Evolutionary conservation across 139 green algal genomes (phyloP), one percentile per base, ranked within the genome.

Genomic region (Pedinophyceae sp.): DNA sequence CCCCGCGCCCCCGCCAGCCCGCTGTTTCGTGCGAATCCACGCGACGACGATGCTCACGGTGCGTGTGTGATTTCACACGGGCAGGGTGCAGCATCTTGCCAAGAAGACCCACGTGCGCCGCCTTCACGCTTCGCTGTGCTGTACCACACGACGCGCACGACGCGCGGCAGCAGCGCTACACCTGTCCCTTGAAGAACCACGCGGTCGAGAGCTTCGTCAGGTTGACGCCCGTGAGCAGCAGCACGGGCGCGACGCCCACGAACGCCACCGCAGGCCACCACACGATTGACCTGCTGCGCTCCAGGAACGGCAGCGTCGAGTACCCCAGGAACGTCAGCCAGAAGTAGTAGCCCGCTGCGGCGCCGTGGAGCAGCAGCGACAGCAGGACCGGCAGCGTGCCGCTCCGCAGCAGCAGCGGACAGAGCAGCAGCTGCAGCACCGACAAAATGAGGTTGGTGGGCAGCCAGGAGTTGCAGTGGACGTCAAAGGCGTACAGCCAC

Each of bases 291-390:
- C 10, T 23, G 50, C 28, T 88, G 3, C 73, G 69, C 23, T 93
- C 77, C 43, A 95, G 50, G 58, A 93, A 93, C 1, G 85, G 85
- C 67, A 94, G 63, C 2, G 80, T 75, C 46, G 64, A 80, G 77
- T 94, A 97, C 0, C 89, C 89, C 27, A 97, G 62, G 64, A 97
- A 97, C 30, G 75, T 93, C 55, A 97, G 67, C 72, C 97, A 97
- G 59, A 87, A 80, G 67, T 97, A 97, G 41, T 89, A 82, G 25
- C 55, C 64, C 19, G 93, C 43, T 1, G 70, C 69, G 0, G 61
- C 48, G 0, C 65, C 69, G 54, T 93, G 96, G 24, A 97, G 72
- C 34, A 54, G 53, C 22, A 59, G 72, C 16, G 84, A 77, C 17
- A 93, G 54, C 25, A 78, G 54, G 15, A 60, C 50, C 7, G 74